Base-by-base conservation (phyloP, 2,329 filamentous ascomycete genomes). In the Talaromyces sp. region DNA sequence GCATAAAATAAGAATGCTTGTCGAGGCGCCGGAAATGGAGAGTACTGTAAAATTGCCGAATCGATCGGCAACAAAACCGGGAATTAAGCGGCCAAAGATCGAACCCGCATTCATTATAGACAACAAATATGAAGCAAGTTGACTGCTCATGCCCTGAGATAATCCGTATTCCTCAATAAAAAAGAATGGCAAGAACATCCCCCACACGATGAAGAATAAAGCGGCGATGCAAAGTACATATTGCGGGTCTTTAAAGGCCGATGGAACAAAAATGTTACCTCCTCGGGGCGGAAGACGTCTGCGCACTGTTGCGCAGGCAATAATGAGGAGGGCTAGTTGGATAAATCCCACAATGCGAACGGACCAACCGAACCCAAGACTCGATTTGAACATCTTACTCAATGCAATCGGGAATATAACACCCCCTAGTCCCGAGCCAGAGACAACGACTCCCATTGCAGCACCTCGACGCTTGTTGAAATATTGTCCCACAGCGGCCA, bases 331-430 rank as follows among this genome's bases (percentile, higher is more conserved):
- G 0, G 77, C 76, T 3, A 81, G 59, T 61, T 81, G 77, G 58
- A 81, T 65, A 61, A 84, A 83, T 1, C 76, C 82, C 24, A 81
- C 74, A 46, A 82, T 71, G 2, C 82, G 73, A 0, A 83, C 75
- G 0, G 80, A 74, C 82, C 82, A 84, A 27, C 74, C 79, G 59
- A 83, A 77, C 9, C 74, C 72, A 35, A 84, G 64, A 0, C 60
- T 62, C 0, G 74, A 68, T 60, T 80, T 79, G 19, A 85, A 70
- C 66, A 85, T 72, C 63, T 79, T 77, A 57, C 76, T 80, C 54
- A 79, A 70, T 65, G 61, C 60, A 51, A 79, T 72, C 14, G 82
- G 81, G 41, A 82, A 79, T 26, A 84, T 67, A 48, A 85, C 70
- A 12, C 80, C 82, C 7, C 82, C 83, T 3, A 83, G 66, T 1